Conservation (phyloP, 2,329 filamentous ascomycete genomes). For the Ceratocystis destructans region DNA sequence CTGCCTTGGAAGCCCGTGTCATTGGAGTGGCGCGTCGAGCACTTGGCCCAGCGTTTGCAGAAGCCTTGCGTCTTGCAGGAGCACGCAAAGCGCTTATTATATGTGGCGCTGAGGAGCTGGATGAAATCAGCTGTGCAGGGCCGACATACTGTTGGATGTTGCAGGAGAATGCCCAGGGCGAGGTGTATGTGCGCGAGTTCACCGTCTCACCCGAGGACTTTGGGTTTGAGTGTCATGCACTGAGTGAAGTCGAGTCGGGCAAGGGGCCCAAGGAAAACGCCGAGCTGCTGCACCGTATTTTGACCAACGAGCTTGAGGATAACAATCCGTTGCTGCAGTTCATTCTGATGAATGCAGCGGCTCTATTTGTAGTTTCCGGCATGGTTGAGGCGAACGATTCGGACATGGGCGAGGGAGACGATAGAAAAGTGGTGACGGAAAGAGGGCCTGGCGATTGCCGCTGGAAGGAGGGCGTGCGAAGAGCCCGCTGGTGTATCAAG, state of each 20-base stretch:
- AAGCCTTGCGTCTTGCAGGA: conserved; percentile 64
- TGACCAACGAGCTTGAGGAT: conserved; percentile 56
- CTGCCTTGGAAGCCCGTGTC: conserved; percentile 71
- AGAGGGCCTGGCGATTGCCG: conserved; percentile 70
- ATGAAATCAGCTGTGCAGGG: conserved; percentile 88
- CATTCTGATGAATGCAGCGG: conserved; percentile 85
- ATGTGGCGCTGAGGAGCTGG: conserved; percentile 86
- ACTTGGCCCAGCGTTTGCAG: conserved; percentile 77
- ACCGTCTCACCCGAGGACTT: conserved; percentile 72
- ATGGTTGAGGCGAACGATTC: conserved; percentile 74
- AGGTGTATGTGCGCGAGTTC: conserved; percentile 58
- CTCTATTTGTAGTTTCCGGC: conserved; percentile 71
- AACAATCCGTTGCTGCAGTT: conserved; percentile 85
- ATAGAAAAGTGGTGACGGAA: conserved; percentile 67
- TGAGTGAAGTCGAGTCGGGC: conserved; percentile 67
- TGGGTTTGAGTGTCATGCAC: conserved; percentile 59
- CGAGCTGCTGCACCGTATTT: conserved; percentile 61
- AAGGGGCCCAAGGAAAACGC: conserved; percentile 83
- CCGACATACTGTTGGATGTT: conserved; percentile 81
- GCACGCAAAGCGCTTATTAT: conserved; percentile 76
- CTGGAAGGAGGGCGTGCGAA: conserved; percentile 88
- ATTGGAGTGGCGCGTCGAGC: conserved; percentile 85
- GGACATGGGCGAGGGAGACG: conserved; percentile 65
- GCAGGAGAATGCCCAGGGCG: conserved; percentile 27
- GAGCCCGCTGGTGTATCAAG: conserved; percentile 75